A percentile compares a stretch with the other conserved stretches of the same genome.
Conservation (phyloP, 2,329 filamentous ascomycete genomes). For the Trichoderma breve region DNA sequence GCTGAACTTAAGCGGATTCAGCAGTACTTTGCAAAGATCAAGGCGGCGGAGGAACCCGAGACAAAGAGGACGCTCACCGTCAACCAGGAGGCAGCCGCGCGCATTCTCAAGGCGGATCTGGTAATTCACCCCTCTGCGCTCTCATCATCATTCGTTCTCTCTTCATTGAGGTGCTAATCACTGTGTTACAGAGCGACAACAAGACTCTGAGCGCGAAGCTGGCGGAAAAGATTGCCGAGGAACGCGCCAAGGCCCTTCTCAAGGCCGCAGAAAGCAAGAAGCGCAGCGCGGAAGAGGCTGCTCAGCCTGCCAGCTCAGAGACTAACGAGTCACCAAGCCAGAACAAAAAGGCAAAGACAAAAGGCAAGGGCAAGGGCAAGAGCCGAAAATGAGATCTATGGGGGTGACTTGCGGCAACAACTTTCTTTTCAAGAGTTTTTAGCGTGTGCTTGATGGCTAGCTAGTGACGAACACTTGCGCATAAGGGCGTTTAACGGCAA, state of each 20-base stretch:
- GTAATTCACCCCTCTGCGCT: constrained; percentile 40
- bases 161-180: constrained; percentile 19
- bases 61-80: constrained; percentile 53
- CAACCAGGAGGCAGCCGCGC: constrained; percentile 73
- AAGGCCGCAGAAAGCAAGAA: constrained; percentile 48
- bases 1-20: constrained; percentile 81
- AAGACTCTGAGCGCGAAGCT: constrained; percentile 52
- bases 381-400: not conserved
- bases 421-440: not conserved
- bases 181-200: constrained; percentile 44
- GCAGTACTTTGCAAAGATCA: constrained; percentile 92
- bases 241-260: constrained; percentile 52
- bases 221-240: constrained; percentile 55
- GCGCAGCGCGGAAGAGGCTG: constrained; percentile 38
- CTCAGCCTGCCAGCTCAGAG: constrained; percentile 26
- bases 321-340: constrained; percentile 29
- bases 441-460: not conserved
- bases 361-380: constrained; percentile 31
- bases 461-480: not conserved
- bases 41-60: constrained; percentile 65
- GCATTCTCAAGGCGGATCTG: constrained; percentile 80
- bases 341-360: constrained; percentile 35
- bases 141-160: too few relatives aligned
- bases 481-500: not conserved
- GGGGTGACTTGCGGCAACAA: not conserved